A percentile compares a stretch with the other conserved stretches of the same genome.
phyloP scores from a whole-genome alignment of 306 rosid species.

The Begonia masoniana region DNA sequence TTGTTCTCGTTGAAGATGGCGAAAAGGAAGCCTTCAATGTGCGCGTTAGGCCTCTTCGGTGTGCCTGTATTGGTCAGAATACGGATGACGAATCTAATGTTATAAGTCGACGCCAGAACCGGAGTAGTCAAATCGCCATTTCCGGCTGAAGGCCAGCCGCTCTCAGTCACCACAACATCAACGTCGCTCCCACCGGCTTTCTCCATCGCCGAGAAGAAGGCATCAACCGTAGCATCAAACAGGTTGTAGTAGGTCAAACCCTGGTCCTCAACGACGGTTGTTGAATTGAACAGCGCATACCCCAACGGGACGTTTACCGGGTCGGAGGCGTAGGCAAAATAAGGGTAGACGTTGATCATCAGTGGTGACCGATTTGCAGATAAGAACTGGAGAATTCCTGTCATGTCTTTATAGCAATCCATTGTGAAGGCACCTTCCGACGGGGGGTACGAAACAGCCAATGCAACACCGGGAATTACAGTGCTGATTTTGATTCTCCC shows the following conservation, averaged over 20 bases:
- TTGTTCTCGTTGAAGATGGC: not conserved
- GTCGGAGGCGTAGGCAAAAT: not conserved
- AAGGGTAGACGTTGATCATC: not conserved
- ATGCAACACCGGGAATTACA: not conserved
- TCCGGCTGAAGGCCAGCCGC: not conserved
- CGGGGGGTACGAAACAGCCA: not conserved
- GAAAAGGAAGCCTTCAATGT: not conserved
- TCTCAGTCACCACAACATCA: not conserved
- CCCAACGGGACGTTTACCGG: not conserved
- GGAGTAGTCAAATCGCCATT: not conserved
- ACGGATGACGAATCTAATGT: not conserved
- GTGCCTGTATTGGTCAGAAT: not conserved
- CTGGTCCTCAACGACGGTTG: not conserved
- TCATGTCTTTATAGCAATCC: not conserved
- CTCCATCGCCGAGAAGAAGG: not conserved
- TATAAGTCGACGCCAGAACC: not conserved
- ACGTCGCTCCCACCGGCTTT: not conserved
- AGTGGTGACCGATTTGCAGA: not conserved
- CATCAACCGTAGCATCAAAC: not conserved
- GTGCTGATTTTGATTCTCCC: not conserved
- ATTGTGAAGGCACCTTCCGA: not conserved
- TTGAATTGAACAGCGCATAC: not conserved
- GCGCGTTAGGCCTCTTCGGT: not conserved
- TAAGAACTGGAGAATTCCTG: not conserved
- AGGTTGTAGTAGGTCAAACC: not conserved